Base-by-base conservation (phyloP, 192 early-diverging fungal genomes). In the Coemansia sp. region DNA sequence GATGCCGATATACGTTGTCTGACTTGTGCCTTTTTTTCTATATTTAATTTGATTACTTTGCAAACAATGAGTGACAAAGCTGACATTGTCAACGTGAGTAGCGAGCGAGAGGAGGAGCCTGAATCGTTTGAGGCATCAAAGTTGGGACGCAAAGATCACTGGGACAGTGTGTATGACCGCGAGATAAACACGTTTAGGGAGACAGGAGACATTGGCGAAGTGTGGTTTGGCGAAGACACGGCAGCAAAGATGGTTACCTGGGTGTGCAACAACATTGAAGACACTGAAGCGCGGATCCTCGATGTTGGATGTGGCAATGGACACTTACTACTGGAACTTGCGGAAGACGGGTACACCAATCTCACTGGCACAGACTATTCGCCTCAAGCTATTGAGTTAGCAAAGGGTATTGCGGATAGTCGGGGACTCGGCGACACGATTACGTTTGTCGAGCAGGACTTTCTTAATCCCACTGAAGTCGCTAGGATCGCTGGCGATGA, bases 221-320 rank as follows among this genome's bases (percentile, higher is more conserved):
- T 95, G 27, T 96, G 95, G 94, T 93, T 96, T 81, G 96, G 96
- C 38, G 92, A 96, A 67, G 89, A 91, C 44, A 88, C 87, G 22
- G 94, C 90, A 18, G 84, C 87, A 22, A 94, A 94, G 66, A 96
- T 98, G 95, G 91, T 92, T 9, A 86, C 88, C n/a, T 98, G 94
- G 94, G 90, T 94, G 57, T 70, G 82, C 59, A 71, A 70, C 52
- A 77, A 85, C 71, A 42, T 66, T 71, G 66, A 66, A 5, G 67
- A 79, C 49, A 47, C 55, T 0, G 43, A 34, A 2, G 68, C 79
- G 22, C 76, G 77, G 33, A 86, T 94, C 38, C 80, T 96, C 5
- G 96, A 97, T 74, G 86, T 97, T 13, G 95, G 96, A 1, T 96
- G 94, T 69, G 96, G 96, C 22, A 98, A 98, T 75, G 96, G 96